A percentile compares a stretch with the other conserved stretches of the same genome.
phyloP scores from a whole-genome alignment of 768 basidiomycete species.

The Kwoniella newhampshirensis region DNA sequence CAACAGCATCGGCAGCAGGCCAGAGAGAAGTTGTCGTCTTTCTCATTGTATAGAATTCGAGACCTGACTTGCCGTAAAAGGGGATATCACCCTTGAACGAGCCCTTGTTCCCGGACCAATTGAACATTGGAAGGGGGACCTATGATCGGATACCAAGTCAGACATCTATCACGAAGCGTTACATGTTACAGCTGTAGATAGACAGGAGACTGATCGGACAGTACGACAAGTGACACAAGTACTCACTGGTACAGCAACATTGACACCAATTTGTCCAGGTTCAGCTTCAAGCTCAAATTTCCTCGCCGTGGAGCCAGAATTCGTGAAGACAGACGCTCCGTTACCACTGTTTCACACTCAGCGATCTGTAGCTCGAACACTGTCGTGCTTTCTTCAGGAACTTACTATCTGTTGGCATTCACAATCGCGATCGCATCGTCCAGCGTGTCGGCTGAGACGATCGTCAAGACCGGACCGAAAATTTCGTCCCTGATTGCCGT shows the following conservation, averaged over 20 bases:
- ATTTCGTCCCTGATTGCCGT: constrained; percentile 71
- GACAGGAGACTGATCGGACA: constrained; percentile 4
- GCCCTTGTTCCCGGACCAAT: constrained; percentile 90
- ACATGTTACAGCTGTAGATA: background rate
- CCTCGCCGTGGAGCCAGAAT: constrained; percentile 90
- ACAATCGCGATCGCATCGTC: constrained; percentile 86
- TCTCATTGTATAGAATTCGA: constrained; percentile 95
- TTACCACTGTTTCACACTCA: constrained; percentile 60
- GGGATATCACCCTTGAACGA: constrained; percentile 74
- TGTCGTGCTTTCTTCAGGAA: constrained; percentile 4
- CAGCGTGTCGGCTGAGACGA: constrained; percentile 68
- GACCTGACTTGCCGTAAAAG: constrained; percentile 87
- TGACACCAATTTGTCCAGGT: constrained; percentile 87
- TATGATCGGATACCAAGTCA: constrained; percentile 61
- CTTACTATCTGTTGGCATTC: constrained; percentile 76
- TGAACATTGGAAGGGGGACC: constrained; percentile 88
- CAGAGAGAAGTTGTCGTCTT: constrained; percentile 95
- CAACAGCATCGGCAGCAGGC: constrained; percentile 67
- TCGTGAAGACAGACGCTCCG: constrained; percentile 92
- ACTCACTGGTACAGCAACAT: constrained; percentile 62
- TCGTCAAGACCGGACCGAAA: constrained; percentile 83
- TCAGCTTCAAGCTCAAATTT: constrained; percentile 87
- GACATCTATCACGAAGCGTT: background rate
- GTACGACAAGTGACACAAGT: constrained; percentile 38
- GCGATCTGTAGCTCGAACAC: constrained; percentile 5